These are phyloP conservation scores for Sisymbrium altissimum DNA, from an alignment of 345 rosid genomes.

Conservation along the genomic window DNA sequence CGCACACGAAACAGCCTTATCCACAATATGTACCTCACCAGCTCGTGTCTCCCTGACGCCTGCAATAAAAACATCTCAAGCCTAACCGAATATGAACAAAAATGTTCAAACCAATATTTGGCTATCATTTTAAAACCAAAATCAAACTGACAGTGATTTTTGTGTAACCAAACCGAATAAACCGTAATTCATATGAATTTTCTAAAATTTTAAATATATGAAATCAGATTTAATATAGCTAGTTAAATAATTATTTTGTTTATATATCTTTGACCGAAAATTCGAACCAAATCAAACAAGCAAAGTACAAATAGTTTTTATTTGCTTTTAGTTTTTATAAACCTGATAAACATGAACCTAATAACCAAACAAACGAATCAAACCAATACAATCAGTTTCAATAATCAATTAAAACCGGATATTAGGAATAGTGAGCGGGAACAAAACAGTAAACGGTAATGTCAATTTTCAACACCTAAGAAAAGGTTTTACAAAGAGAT, in stretches of 20 bases:
- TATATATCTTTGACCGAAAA: neutral
- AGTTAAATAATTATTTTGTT: neutral
- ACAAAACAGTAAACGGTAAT: neutral
- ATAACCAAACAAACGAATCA: neutral
- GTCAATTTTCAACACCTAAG: neutral
- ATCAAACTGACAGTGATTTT: neutral
- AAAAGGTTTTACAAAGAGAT: neutral
- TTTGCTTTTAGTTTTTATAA: neutral
- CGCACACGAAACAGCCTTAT: constrained; percentile 70
- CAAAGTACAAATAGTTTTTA: neutral
- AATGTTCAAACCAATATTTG: neutral
- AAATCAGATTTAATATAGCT: neutral
- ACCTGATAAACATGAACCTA: neutral
- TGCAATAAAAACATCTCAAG: constrained; percentile 23
- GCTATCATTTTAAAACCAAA: neutral
- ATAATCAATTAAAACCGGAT: neutral
- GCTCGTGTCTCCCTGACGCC: constrained; percentile 61
- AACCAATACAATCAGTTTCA: neutral
- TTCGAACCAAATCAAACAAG: neutral
- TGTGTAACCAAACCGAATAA: neutral
- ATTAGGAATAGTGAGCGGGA: neutral
- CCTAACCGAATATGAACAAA: neutral
- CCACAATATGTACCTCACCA: constrained; percentile 72
- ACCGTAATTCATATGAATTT: neutral
- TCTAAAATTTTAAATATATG: neutral